phyloP scores from a whole-genome alignment of 108 stramenopile genomes.

The Cyclotella choctawhatcheeana region DNA sequence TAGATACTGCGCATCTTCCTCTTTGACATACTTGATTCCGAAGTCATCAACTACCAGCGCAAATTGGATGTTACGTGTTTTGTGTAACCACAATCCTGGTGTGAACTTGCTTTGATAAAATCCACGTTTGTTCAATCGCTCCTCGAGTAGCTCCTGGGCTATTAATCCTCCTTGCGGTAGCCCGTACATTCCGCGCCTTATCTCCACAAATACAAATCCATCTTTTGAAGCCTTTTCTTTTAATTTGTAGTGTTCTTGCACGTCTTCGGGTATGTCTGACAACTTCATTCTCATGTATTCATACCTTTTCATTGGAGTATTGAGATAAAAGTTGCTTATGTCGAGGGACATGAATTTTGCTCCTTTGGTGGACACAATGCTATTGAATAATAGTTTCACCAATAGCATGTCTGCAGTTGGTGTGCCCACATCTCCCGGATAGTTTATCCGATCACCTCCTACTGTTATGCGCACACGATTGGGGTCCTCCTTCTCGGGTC shows the following conservation, averaged over 20 bases:
- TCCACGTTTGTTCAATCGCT: constrained; percentile 25
- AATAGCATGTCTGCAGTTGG: background rate
- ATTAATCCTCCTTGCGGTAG: constrained; percentile 24
- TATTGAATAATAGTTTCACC: constrained; percentile 7
- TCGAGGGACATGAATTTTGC: constrained; percentile 4
- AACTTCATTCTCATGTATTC: constrained; percentile 9
- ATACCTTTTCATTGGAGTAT: background rate
- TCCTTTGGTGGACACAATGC: background rate
- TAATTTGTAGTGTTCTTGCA: constrained; percentile 37
- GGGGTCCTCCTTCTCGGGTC: constrained; percentile 6
- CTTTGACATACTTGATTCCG: background rate
- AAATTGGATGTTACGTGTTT: constrained; percentile 23
- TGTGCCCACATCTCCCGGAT: background rate
- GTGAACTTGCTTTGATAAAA: constrained; percentile 5
- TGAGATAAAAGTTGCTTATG: constrained; percentile 5
- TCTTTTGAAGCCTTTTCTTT: background rate
- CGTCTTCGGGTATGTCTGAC: background rate
- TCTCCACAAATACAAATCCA: constrained; percentile 15
- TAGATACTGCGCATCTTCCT: constrained; percentile 24
- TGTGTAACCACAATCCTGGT: constrained; percentile 31
- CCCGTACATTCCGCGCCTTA: constrained; percentile 54
- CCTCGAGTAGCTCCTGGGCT: constrained; percentile 25
- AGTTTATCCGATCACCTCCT: background rate
- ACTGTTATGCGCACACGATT: background rate
- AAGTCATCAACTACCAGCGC: constrained; percentile 10